Evolutionary conservation across 306 rosid genomes (phyloP).

Genomic region (Mimosa pudica): DNA sequence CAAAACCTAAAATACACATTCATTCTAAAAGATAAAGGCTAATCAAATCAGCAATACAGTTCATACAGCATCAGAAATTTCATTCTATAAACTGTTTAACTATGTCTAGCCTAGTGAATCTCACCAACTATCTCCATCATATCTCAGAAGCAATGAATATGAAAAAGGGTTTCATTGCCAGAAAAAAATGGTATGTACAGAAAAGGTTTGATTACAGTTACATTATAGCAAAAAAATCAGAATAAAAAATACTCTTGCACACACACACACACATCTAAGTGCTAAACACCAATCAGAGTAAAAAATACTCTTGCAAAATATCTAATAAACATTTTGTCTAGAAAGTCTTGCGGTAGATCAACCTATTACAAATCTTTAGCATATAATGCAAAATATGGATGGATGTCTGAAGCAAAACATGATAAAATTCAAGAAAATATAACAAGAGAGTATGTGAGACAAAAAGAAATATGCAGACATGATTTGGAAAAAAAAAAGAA

Average conservation of each 20-base stretch:
- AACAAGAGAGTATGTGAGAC: not conserved
- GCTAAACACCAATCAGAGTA: not conserved
- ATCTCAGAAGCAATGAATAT: not conserved
- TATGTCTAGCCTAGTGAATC: not conserved
- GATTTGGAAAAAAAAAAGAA: not conserved
- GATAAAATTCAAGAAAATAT: not conserved
- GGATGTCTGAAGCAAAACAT: not conserved
- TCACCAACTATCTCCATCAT: not conserved
- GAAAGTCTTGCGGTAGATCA: not conserved
- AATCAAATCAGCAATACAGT: constrained; percentile 18
- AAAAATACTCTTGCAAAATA: not conserved
- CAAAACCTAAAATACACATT: not conserved
- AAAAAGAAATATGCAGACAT: not conserved
- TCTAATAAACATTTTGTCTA: not conserved
- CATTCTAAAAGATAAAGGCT: constrained; percentile 12
- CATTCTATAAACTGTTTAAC: not conserved
- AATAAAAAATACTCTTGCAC: not conserved
- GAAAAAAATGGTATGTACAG: no score
- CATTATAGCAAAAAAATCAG: not conserved
- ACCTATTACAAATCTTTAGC: not conserved
- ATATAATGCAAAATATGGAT: not conserved
- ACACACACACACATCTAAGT: not conserved
- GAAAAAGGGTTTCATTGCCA: no score
- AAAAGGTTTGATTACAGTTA: no score
- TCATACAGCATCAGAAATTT: not conserved